Base-by-base conservation (phyloP, 306 rosid species). In the Pueraria montana region DNA sequence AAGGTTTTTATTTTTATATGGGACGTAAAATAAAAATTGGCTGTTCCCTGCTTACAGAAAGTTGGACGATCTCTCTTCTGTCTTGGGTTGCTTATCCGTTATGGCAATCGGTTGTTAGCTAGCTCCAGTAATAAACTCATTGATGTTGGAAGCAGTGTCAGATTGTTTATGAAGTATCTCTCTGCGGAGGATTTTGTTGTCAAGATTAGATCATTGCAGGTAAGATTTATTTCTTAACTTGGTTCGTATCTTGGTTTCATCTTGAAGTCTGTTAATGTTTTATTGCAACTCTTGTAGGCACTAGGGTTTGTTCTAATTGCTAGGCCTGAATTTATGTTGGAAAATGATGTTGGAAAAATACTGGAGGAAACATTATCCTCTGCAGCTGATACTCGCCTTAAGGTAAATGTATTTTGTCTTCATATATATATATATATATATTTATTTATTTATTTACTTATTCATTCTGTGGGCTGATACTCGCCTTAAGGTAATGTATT, bases 281-380 rank as follows among this genome's bases (percentile, higher is more conserved):
- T 67, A 27, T 82, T 87, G 63, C 21, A 75, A 84, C 79, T 76
- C 65, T 59, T 92, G 94, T 78, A 96, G 99, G 99, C 99, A 20
- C 90, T 96, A 52, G 99, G 99, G 48, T 94, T 84, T 87, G 91
- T 93, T 67, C 87, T 96, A 75, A 93, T 96, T 87, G 98, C 98
- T 18, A 90, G 96, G 91, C 99, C 99, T 17, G 97, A 96, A 76
- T 90, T 77, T 85, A 96, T 96, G 99, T 87, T 96, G 90, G 97
- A 91, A 80, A 89, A 86, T 23, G 97, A 89, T 80, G 89, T 96
- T 63, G 98, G 97, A 72, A 96, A 86, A 89, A 85, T 95, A 83
- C 69, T 95, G 68, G 98, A 87, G 86, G 85, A 43, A 55, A 74
- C 83, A 55, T 63, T 87, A 56, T 89, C 97, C 58, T 84, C 94